phyloP scores from a whole-genome alignment of 768 basidiomycete genomes.

The Russula sp. region DNA sequence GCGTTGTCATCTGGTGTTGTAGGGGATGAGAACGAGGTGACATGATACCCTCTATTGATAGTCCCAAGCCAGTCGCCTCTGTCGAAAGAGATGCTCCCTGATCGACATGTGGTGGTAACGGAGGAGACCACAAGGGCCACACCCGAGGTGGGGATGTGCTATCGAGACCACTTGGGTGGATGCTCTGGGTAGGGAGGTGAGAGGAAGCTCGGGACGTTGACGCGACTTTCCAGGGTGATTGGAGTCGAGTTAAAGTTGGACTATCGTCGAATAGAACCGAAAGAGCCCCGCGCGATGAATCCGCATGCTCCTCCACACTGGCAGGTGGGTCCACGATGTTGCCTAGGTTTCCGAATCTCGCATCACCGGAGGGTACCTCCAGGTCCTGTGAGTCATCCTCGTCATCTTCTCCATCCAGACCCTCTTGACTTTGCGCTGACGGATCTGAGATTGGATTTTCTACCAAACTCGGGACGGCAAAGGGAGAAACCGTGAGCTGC shows the following conservation, averaged over 20 bases:
- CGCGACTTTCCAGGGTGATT: background rate
- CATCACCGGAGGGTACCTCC: background rate
- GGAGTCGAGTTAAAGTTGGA: background rate
- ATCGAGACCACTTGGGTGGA: background rate
- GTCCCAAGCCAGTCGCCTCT: constrained; percentile 3
- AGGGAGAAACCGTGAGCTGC: background rate
- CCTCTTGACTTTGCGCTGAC: background rate
- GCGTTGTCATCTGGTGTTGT: background rate
- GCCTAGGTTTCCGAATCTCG: background rate
- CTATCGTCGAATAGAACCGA: background rate
- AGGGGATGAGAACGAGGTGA: background rate
- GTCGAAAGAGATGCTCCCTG: background rate
- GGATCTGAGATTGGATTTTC: background rate
- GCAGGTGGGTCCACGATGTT: background rate
- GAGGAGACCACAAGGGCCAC: background rate
- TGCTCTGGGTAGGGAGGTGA: background rate
- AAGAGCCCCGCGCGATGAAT: background rate
- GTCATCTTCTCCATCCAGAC: background rate
- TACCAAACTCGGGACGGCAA: background rate
- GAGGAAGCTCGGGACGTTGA: background rate
- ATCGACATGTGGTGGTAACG: background rate
- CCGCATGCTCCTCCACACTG: no score
- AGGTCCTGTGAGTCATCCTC: background rate
- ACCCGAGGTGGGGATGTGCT: background rate
- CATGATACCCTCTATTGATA: constrained; percentile 2